Conservation (phyloP, 768 basidiomycete species). For the Boletus barrowsii region DNA sequence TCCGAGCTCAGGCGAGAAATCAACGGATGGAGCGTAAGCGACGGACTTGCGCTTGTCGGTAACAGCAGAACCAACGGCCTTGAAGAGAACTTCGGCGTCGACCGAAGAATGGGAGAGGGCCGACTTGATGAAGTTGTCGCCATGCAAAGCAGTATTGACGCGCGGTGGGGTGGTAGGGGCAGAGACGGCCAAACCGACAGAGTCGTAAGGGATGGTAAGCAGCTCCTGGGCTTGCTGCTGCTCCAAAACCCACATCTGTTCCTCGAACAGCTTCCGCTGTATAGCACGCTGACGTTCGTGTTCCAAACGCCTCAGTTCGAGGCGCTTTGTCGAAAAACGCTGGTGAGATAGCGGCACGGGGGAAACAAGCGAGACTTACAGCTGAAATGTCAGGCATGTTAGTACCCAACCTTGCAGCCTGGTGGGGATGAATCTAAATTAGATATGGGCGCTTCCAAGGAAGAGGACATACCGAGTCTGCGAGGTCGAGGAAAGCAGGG, state of each 20-base stretch:
- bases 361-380: slow-evolving; percentile 44
- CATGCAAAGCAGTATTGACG: slow-evolving; percentile 66
- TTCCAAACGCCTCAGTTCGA: slow-evolving; percentile 80
- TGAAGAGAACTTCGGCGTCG: slow-evolving; percentile 62
- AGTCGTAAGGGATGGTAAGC: slow-evolving; percentile 68
- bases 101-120: slow-evolving; percentile 49
- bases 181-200: slow-evolving; percentile 72
- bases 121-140: slow-evolving; percentile 46
- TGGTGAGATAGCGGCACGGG: slow-evolving; percentile 2
- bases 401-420: slow-evolving; percentile 83
- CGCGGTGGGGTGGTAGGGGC: slow-evolving; percentile 88
- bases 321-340: slow-evolving; percentile 49
- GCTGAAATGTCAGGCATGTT: slow-evolving; percentile 86
- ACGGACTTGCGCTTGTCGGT: slow-evolving; percentile 85
- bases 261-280: slow-evolving; percentile 91
- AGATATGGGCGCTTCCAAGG: slow-evolving; percentile 7
- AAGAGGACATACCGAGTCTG: slow-evolving; percentile 72
- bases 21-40: slow-evolving; percentile 75
- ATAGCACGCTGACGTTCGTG: slow-evolving; percentile 86
- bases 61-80: slow-evolving; percentile 63
- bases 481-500: slow-evolving; percentile 89
- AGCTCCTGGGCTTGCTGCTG: slow-evolving; percentile 87
- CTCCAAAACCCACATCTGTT: slow-evolving; percentile 93
- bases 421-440: slow-evolving; percentile 5
- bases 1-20: slow-evolving; percentile 66